Percentiles rank a stretch among this genome's conserved stretches.
Evolutionary conservation across 345 rosid genomes (phyloP).

Genomic region (Salix suchowensis): DNA sequence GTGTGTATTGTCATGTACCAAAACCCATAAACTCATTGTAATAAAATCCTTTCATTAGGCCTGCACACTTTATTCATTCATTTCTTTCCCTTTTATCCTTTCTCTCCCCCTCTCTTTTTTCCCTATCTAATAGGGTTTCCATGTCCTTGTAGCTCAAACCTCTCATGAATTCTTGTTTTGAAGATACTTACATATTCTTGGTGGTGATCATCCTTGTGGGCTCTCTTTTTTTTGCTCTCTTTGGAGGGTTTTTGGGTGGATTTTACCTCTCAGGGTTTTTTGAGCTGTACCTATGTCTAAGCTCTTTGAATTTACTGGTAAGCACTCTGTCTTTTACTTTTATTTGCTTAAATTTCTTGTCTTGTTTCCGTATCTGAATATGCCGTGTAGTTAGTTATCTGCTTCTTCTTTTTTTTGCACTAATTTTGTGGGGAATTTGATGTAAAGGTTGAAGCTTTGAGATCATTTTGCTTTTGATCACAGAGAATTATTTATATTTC

Average conservation of each 20-base stretch:
- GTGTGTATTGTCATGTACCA: conserved; percentile 32
- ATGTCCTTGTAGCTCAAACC: conserved; percentile 20
- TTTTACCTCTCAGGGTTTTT: conserved; percentile 43
- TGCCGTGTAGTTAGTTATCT: not conserved
- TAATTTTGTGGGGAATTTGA: too few relatives aligned
- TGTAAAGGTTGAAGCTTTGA: not conserved
- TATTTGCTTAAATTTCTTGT: not conserved
- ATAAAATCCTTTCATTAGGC: conserved; percentile 8
- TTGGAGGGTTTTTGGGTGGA: conserved; percentile 58
- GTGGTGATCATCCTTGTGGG: conserved; percentile 20
- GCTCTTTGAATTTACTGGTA: conserved; percentile 67
- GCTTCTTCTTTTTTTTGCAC: too few relatives aligned
- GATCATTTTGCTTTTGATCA: not conserved
- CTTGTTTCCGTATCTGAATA: not conserved
- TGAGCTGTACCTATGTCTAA: conserved; percentile 67
- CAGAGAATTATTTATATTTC: not conserved
- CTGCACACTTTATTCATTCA: not conserved
- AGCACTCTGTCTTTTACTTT: not conserved
- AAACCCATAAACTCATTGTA: not conserved
- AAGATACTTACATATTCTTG: conserved; percentile 7
- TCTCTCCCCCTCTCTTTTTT: conserved; percentile 36
- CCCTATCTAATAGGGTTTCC: conserved; percentile 87
- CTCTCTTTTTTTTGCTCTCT: conserved; percentile 72
- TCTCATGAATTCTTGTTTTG: conserved; percentile 50
- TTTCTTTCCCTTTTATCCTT: not conserved